Evolutionary conservation across 495 filamentous ascomycete genomes (phyloP).

Genomic region (Lophiotrema nucula): DNA sequence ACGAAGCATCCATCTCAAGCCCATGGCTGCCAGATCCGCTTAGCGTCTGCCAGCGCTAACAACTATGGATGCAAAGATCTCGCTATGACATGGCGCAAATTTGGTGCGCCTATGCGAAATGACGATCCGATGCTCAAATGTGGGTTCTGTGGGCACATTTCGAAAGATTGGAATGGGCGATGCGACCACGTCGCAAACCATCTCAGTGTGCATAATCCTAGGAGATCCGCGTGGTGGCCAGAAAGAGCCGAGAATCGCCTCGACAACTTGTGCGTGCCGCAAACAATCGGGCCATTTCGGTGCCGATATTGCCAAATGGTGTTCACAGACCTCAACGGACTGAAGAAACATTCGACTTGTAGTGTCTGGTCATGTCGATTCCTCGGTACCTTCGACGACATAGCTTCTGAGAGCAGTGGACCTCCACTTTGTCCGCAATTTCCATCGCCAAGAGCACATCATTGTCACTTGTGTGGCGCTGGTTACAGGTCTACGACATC

Average conservation of each 20-base stretch:
- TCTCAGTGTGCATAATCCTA: not conserved
- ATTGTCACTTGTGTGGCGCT: conserved; percentile 25
- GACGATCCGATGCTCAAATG: conserved; percentile 28
- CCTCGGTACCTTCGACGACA: conserved; percentile 13
- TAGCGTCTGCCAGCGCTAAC: not conserved
- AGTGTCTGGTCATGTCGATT: conserved; percentile 26
- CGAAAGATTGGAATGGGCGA: conserved; percentile 19
- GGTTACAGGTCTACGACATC: conserved; percentile 10
- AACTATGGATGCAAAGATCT: conserved; percentile 27
- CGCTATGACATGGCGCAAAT: conserved; percentile 19
- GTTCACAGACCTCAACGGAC: conserved; percentile 15
- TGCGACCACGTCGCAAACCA: conserved; percentile 32
- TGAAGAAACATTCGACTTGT: conserved; percentile 20
- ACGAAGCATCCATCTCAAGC: conserved; percentile 8
- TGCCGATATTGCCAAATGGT: conserved; percentile 24
- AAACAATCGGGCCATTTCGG: conserved; percentile 12
- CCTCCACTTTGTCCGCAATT: conserved; percentile 24
- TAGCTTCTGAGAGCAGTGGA: conserved; percentile 12
- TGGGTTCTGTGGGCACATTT: conserved; percentile 23
- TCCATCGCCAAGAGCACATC: conserved; percentile 23
- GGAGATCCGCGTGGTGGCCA: conserved; percentile 21
- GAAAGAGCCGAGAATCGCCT: conserved; percentile 15
- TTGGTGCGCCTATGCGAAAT: conserved; percentile 8
- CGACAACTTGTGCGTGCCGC: conserved; percentile 13
- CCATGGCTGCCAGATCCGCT: conserved; percentile 14